A percentile compares a stretch with the other conserved stretches of the same genome.
Conservation (phyloP, 164 flowering plant genomes). For the Magnolia sinica region DNA sequence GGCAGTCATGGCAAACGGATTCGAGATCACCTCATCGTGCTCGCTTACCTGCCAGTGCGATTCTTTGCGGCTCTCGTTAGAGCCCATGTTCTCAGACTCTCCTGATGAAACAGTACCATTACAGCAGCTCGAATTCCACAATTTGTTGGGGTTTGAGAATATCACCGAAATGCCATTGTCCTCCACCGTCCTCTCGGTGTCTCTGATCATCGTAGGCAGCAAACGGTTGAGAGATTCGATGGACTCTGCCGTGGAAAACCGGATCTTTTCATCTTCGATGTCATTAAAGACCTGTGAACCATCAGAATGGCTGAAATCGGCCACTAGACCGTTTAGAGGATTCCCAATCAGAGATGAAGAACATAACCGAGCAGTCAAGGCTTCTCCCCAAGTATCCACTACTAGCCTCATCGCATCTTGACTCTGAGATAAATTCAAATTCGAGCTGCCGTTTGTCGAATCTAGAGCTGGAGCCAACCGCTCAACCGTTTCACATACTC, state of each 20-base stretch:
- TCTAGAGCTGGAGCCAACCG: slow-evolving; percentile 13
- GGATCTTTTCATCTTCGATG: slow-evolving; percentile 10
- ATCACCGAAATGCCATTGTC: slow-evolving; percentile 66
- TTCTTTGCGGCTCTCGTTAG: slow-evolving; percentile 7
- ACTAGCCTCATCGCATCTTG: slow-evolving; percentile 10
- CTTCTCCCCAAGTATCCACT: slow-evolving; percentile 21
- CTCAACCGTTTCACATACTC: slow-evolving; percentile 15
- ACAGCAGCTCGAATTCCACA: slow-evolving; percentile 34
- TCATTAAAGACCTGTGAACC: slow-evolving; percentile 11
- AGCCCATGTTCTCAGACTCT: slow-evolving; percentile 41
- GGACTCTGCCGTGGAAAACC: slow-evolving; percentile 27
- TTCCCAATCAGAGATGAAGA: slow-evolving; percentile 18
- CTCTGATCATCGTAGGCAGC: slow-evolving; percentile 53
- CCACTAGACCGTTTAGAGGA: slow-evolving; percentile 9
- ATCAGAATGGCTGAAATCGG: slow-evolving; percentile 13
- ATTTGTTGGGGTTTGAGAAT: slow-evolving; percentile 41
- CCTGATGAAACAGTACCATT: slow-evolving; percentile 42
- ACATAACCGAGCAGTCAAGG: slow-evolving; percentile 8
- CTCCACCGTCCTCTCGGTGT: slow-evolving; percentile 46
- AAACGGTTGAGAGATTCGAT: slow-evolving; percentile 62
- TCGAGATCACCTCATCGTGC: slow-evolving; percentile 19
- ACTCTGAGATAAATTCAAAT: neutral
- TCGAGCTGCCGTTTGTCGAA: slow-evolving; percentile 1
- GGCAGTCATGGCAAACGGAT: neutral
- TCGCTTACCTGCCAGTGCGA: slow-evolving; percentile 5